phyloP scores from a whole-genome alignment of 176 grass and related monocot genomes.

The Carex scoparia region DNA sequence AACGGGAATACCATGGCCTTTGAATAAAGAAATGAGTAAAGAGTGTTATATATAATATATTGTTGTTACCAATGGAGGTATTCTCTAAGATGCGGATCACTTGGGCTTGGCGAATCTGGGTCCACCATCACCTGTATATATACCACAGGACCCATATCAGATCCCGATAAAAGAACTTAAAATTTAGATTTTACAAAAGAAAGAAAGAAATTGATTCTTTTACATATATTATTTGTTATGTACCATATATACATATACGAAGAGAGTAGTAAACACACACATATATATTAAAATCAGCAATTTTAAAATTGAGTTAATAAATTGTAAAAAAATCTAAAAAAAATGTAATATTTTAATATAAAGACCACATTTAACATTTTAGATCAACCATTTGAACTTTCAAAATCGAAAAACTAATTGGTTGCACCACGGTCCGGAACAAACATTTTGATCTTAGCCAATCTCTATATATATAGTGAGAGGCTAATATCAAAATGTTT shows the following conservation, averaged over 20 bases:
- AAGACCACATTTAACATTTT: no score
- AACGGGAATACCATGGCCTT: not conserved
- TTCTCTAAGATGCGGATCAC: constrained; percentile 55
- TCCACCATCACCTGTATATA: constrained; percentile 56
- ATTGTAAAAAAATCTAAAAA: no score
- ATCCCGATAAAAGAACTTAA: not conserved
- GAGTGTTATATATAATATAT: not conserved
- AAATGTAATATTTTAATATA: no score
- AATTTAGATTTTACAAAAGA: not conserved
- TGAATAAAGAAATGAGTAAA: not conserved
- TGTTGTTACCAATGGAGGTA: constrained; percentile 58
- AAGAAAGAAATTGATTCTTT: not conserved
- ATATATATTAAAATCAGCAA: no score
- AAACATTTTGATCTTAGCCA: no score
- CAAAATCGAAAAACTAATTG: no score
- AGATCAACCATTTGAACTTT: no score
- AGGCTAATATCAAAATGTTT: no score
- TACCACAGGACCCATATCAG: not conserved
- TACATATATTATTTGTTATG: not conserved
- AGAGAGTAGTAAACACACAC: not conserved
- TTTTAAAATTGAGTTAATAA: no score
- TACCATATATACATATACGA: not conserved
- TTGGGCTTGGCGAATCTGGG: constrained; percentile 81
- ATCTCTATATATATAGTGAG: no score
- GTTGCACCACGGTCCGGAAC: no score